A percentile compares a stretch with the other conserved stretches of the same genome.
phyloP scores from a whole-genome alignment of 202 grass and related monocot genomes.

The Zizania palustris region DNA sequence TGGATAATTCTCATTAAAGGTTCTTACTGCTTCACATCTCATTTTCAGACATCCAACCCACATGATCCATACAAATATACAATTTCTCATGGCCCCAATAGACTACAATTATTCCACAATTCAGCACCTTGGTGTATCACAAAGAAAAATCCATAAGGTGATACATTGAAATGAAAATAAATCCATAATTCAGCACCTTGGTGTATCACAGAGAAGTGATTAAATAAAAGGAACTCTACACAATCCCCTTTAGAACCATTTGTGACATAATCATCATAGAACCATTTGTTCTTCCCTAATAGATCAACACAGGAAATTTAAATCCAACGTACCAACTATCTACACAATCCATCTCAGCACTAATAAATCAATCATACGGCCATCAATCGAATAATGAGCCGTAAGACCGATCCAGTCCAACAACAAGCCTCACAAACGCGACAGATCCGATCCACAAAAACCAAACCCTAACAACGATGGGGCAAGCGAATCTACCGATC shows the following conservation, averaged over 20 bases:
- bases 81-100: neutral
- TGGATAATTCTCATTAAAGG: neutral
- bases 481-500: neutral
- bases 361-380: too few relatives aligned
- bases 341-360: too few relatives aligned
- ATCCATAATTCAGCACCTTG: neutral
- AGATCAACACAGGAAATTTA: too few relatives aligned
- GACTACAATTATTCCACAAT: neutral
- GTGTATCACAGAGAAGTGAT: neutral
- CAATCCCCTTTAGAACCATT: neutral
- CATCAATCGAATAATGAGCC: too few relatives aligned
- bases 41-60: neutral
- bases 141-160: neutral
- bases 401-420: too few relatives aligned
- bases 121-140: neutral
- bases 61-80: neutral
- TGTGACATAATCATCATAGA: neutral
- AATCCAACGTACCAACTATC: too few relatives aligned
- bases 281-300: neutral
- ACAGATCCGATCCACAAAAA: slow-evolving; percentile 19
- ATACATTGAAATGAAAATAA: slow-evolving; percentile 8
- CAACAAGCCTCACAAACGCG: too few relatives aligned
- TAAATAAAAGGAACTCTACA: neutral
- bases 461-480: slow-evolving; percentile 21
- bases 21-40: neutral